phyloP scores from a whole-genome alignment of 2,329 filamentous ascomycete species.

The Chaetothyriales sp. region DNA sequence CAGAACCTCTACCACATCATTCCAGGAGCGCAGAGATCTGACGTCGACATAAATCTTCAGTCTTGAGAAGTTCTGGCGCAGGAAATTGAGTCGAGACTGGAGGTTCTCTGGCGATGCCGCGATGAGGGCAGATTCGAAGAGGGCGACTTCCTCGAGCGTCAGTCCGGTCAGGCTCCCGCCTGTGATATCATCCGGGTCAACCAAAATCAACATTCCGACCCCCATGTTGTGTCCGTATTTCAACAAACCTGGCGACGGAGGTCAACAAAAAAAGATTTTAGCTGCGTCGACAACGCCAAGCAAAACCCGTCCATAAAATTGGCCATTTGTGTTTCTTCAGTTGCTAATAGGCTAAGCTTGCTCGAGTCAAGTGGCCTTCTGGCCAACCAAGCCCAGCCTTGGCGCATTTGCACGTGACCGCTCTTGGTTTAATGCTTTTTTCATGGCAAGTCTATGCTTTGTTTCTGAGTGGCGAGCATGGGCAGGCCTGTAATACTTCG shows the following conservation, averaged over 20 bases:
- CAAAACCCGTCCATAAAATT: no score
- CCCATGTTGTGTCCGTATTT: constrained; percentile 5
- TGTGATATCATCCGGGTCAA: constrained; percentile 11
- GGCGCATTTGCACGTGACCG: no score
- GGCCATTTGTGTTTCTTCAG: no score
- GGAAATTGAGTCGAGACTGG: constrained; percentile 35
- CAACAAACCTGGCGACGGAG: not conserved
- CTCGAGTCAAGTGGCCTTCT: no score
- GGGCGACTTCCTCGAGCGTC: constrained; percentile 39
- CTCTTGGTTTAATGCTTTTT: no score
- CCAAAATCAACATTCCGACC: constrained; percentile 9
- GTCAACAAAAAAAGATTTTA: not conserved
- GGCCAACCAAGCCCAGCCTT: no score
- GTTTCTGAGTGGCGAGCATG: not conserved
- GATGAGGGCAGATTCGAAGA: constrained; percentile 43
- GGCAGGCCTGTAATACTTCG: not conserved
- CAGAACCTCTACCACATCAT: constrained; percentile 65
- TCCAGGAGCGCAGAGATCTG: constrained; percentile 48
- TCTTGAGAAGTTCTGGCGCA: constrained; percentile 40
- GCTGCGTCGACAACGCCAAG: no score
- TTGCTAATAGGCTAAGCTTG: no score
- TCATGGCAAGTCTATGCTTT: not conserved
- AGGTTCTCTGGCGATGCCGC: constrained; percentile 35
- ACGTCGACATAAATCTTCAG: constrained; percentile 62
- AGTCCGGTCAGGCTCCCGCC: constrained; percentile 31